Conservation (phyloP, 2,329 filamentous ascomycete genomes). For the Phaeoacremonium minimum region DNA sequence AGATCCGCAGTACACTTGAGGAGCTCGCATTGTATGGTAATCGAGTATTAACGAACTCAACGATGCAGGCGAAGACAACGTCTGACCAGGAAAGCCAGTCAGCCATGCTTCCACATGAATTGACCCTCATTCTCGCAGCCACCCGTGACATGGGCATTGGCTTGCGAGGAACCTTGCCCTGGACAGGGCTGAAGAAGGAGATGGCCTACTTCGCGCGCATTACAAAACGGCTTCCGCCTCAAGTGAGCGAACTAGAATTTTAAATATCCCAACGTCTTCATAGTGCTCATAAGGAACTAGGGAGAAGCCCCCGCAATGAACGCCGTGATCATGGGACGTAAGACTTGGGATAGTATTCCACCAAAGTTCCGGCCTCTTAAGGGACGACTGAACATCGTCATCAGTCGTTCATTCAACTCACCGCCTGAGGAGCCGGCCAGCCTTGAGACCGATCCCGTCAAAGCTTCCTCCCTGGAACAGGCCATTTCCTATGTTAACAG, state of each 20-base stretch:
- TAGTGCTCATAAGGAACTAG: conserved; percentile 12
- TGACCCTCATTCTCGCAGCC: conserved; percentile 92
- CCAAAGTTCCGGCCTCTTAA: conserved; percentile 72
- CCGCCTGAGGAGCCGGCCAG: conserved; percentile 8
- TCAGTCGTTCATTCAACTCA: conserved; percentile 52
- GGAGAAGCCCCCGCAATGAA: conserved; percentile 42
- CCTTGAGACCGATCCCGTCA: conserved; percentile 45
- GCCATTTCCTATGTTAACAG: conserved; percentile 48
- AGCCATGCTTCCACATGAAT: conserved; percentile 38
- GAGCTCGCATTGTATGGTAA: too few relatives aligned
- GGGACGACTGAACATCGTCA: conserved; percentile 75
- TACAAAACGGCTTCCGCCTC: conserved; percentile 61
- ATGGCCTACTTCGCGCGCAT: conserved; percentile 95
- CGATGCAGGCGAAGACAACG: background rate
- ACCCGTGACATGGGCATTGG: conserved; percentile 92
- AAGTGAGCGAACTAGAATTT: conserved; percentile 20
- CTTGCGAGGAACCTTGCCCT: conserved; percentile 72
- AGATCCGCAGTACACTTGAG: too few relatives aligned
- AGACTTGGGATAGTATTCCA: conserved; percentile 93
- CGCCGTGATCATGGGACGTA: conserved; percentile 94
- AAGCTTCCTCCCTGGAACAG: conserved; percentile 53
- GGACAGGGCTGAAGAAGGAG: conserved; percentile 83
- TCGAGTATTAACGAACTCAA: too few relatives aligned
- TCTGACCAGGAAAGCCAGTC: background rate
- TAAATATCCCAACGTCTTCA: background rate